Conservation (phyloP, 768 basidiomycete genomes). For the Phanerodontia chrysosporium region DNA sequence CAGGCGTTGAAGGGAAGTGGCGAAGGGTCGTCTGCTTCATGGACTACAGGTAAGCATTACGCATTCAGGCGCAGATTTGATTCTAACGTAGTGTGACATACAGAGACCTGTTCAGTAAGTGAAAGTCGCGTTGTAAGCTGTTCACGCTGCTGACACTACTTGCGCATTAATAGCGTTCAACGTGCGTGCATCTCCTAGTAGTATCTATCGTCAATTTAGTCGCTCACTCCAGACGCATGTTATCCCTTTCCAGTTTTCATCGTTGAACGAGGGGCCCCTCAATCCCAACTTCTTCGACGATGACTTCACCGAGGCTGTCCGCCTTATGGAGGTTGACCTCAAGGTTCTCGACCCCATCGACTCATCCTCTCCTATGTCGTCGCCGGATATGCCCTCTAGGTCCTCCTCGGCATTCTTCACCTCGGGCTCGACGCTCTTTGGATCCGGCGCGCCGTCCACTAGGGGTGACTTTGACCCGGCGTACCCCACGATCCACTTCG, state of each 20-base stretch:
- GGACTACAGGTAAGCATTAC: constrained; percentile 59
- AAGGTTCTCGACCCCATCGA: constrained; percentile 28
- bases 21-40: constrained; percentile 70
- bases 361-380: background rate
- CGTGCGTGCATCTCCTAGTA: constrained; percentile 17
- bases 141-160: too few relatives aligned
- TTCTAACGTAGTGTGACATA: background rate
- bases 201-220: background rate
- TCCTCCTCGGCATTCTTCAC: background rate
- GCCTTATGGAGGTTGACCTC: constrained; percentile 56
- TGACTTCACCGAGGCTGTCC: constrained; percentile 60
- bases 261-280: constrained; percentile 13
- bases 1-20: constrained; percentile 75
- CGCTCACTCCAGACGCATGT: background rate
- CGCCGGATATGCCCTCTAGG: background rate
- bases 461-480: constrained; percentile 13
- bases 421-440: background rate
- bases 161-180: constrained; percentile 25
- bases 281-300: constrained; percentile 42
- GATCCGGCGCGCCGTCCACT: background rate
- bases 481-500: constrained; percentile 28
- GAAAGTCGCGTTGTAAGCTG: too few relatives aligned
- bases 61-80: background rate
- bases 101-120: constrained; percentile 44
- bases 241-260: constrained; percentile 15